These are phyloP conservation scores for Ogataea methanolica DNA, from an alignment of 805 yeast genomes.

Conservation along the genomic window DNA sequence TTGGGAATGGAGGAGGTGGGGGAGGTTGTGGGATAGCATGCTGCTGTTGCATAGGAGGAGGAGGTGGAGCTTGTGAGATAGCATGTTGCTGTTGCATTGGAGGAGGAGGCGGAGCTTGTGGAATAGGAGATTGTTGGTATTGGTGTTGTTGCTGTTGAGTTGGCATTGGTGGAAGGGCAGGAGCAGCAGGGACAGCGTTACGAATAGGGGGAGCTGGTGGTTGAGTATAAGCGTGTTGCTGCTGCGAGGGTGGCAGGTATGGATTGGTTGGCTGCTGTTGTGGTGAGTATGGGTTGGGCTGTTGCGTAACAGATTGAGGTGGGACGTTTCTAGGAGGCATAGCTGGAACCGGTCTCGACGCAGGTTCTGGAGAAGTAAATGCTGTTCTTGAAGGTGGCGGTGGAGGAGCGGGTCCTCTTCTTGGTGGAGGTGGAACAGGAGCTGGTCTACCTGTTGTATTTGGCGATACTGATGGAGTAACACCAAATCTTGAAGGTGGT, in stretches of 20 bases:
- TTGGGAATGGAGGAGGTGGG: constrained; percentile 25
- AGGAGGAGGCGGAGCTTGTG: constrained; percentile 28
- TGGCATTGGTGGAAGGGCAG: neutral
- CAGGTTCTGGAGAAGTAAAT: constrained; percentile 14
- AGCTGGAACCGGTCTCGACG: constrained; percentile 21
- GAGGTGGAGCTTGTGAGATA: constrained; percentile 24
- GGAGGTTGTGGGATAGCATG: constrained; percentile 11
- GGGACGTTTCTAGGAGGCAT: constrained; percentile 20
- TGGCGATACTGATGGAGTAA: constrained; percentile 22
- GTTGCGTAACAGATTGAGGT: constrained; percentile 12
- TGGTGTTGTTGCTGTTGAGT: constrained; percentile 1
- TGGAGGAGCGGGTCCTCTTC: constrained; percentile 37
- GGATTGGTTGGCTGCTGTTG: constrained; percentile 16
- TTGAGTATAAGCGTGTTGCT: constrained; percentile 3
- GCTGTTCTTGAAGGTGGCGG: constrained; percentile 37
- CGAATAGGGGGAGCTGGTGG: constrained; percentile 24
- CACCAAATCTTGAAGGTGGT: constrained; percentile 21
- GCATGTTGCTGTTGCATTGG: constrained; percentile 13
- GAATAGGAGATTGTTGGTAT: constrained; percentile 17
- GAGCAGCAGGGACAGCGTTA: constrained; percentile 19
- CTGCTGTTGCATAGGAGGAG: constrained; percentile 11
- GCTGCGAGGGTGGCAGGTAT: constrained; percentile 28
- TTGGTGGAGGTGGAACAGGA: constrained; percentile 32
- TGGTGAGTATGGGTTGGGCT: constrained; percentile 3
- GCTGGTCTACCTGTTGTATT: constrained; percentile 20